Percentiles rank a stretch among this genome's conserved stretches.
Conservation (phyloP, 1,139 yeast genomes). For the Blastobotrys aristatus region DNA sequence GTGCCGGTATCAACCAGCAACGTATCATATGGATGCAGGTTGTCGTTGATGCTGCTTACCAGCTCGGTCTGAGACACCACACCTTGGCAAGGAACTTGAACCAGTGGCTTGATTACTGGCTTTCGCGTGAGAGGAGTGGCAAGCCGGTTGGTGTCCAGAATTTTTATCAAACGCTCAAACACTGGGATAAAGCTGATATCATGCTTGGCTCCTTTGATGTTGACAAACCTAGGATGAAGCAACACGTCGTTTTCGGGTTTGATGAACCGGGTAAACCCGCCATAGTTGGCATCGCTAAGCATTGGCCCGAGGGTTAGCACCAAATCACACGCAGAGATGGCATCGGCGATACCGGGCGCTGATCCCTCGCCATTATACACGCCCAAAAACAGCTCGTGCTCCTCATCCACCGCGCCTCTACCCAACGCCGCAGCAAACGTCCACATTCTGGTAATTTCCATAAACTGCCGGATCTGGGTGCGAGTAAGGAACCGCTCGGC, state of each 20-base stretch:
- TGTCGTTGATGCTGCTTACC: constrained; percentile 28
- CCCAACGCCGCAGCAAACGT: constrained; percentile 47
- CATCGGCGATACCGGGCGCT: constrained; percentile 40
- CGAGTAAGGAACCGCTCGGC: constrained; percentile 51
- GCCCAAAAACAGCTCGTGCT: constrained; percentile 54
- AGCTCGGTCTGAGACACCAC: constrained; percentile 38
- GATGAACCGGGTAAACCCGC: constrained; percentile 39
- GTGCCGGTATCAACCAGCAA: constrained; percentile 76
- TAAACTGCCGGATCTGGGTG: constrained; percentile 41
- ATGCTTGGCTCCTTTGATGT: constrained; percentile 39
- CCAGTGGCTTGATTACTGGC: constrained; percentile 15
- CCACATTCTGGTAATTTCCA: constrained; percentile 43
- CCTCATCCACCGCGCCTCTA: constrained; percentile 59
- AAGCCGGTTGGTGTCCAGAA: constrained; percentile 35
- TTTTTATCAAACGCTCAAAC: constrained; percentile 37
- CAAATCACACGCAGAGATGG: constrained; percentile 36
- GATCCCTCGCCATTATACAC: constrained; percentile 54
- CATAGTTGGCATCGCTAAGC: constrained; percentile 40
- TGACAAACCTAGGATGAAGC: constrained; percentile 44
- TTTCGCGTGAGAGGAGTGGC: constrained; percentile 25
- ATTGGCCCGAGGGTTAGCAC: constrained; percentile 40
- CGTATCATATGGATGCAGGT: constrained; percentile 56
- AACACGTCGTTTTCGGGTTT: constrained; percentile 34
- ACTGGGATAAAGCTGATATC: constrained; percentile 45
- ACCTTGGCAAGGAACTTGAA: constrained; percentile 20